These are phyloP conservation scores for Physcomitrium patens DNA, from an alignment of 225 moss, liverwort and hornwort species.

Conservation along the genomic window DNA sequence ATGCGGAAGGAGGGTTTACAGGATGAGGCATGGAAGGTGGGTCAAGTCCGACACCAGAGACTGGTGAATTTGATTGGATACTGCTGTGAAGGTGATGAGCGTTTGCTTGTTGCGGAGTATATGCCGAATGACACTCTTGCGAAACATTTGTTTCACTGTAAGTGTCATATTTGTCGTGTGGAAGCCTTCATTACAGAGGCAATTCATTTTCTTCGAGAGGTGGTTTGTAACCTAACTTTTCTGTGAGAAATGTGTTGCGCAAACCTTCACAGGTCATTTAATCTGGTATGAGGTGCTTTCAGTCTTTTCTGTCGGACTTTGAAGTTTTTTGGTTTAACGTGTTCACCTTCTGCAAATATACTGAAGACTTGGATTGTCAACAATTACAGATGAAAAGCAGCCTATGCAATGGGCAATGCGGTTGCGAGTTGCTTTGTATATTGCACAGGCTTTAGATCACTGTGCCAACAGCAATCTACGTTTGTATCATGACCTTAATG, in stretches of 20 bases:
- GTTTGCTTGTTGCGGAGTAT: constrained; percentile 93
- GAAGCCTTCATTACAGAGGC: not conserved
- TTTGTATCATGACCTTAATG: constrained; percentile 95
- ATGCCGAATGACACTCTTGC: constrained; percentile 98
- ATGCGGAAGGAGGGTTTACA: constrained; percentile 33
- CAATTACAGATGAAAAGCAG: constrained; percentile 87
- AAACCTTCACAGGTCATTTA: not conserved
- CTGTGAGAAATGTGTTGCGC: not conserved
- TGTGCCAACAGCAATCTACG: constrained; percentile 88
- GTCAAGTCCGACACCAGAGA: constrained; percentile 92
- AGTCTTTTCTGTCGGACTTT: not conserved
- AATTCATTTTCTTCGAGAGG: not conserved
- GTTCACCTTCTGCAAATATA: not conserved
- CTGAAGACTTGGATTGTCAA: not conserved
- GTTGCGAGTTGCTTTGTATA: constrained; percentile 88
- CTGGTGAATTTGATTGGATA: constrained; percentile 92
- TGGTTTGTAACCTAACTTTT: not conserved
- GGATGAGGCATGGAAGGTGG: constrained; percentile 96
- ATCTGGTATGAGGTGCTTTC: constrained; percentile 10
- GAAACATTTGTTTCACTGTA: constrained; percentile 96
- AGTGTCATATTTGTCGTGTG: constrained; percentile 26
- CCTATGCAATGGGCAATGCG: constrained; percentile 99
- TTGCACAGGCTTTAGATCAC: constrained; percentile 95
- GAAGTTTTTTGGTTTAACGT: not conserved
- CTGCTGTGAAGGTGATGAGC: constrained; percentile 94